Conservation (phyloP, 179 eudicot genomes). For the Vitellaria paradoxa region DNA sequence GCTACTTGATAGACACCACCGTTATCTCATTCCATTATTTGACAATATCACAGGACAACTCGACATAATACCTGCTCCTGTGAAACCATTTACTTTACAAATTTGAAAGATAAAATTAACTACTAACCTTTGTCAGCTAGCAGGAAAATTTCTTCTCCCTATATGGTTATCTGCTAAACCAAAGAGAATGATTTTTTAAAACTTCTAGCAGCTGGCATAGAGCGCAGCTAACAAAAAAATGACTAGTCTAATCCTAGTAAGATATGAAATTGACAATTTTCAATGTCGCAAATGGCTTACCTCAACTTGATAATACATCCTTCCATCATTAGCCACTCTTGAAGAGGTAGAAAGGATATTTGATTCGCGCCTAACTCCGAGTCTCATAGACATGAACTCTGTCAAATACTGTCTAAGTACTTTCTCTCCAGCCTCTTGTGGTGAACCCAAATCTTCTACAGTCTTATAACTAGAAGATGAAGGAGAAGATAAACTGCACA, state of each 20-base stretch:
- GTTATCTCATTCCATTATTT: not conserved
- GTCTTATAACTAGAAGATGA: constrained; percentile 84
- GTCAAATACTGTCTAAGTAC: constrained; percentile 81
- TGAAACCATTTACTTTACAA: not conserved
- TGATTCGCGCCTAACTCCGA: constrained; percentile 88
- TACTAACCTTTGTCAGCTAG: not conserved
- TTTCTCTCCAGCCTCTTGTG: constrained; percentile 81
- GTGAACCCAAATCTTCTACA: constrained; percentile 87
- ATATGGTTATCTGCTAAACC: not conserved
- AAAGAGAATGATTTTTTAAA: not conserved
- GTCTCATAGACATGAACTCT: constrained; percentile 98
- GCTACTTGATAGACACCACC: not conserved
- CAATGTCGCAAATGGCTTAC: constrained; percentile 34
- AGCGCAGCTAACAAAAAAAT: not conserved
- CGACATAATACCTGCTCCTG: not conserved
- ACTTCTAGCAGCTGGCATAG: not conserved
- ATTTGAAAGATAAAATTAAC: not conserved
- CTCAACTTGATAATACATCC: constrained; percentile 77
- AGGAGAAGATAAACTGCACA: constrained; percentile 87
- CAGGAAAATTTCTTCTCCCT: not conserved
- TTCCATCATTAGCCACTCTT: constrained; percentile 91
- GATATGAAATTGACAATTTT: not conserved
- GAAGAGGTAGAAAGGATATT: constrained; percentile 69
- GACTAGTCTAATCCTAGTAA: no score
- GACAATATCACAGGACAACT: not conserved